Evolutionary conservation across 208 protist species (phyloP), one percentile per base, ranked within the genome.

Genomic region (Angomonas ambiguus): DNA sequence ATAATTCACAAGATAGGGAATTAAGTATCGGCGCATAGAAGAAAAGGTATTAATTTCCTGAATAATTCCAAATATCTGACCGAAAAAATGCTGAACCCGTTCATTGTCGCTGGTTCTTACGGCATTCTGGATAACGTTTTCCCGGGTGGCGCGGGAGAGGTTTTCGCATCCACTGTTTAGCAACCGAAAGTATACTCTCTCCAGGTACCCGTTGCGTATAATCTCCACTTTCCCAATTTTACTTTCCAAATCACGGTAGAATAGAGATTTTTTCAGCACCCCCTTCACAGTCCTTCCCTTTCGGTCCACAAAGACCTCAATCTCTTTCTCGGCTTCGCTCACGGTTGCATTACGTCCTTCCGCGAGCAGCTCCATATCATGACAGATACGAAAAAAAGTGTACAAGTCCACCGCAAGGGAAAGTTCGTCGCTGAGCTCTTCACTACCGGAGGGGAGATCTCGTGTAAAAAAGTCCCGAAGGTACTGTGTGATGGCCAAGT

Each of bases 181-280:
- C 11, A 85, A 45, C 2, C 83, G 76, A 60, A 90, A 90, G 74
- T 90, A 90, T n/a, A 83, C 80, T n/a, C 73, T 69, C 72, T 87
- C 83, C 25, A 90, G 74, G 31, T 53, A 48, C 16, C 79, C 80
- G 24, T 77, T 67, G 1, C 83, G 76, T 31, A 85, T 56, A 5
- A 90, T 77, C 61, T 90, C 83, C 20, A 90, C 79, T 65, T 77
- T 90, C 6, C 71, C 80, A 18, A 90, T 65, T 59, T 74, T 83
- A n/a, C 38, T 62, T 28, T 72, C 69, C 56, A 90, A 64, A 45
- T 66, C 20, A 1, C 57, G 65, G 68, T 87, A 79, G 35, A 57
- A 76, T 13, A 33, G n/a, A 5, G 69, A 76, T 59, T 74, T 72
- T 22, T 74, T 64, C 67, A 89, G 70, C 42, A 79, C 79, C 51